Base-by-base conservation (phyloP, 495 filamentous ascomycete species). In the Oidiodendron maius region DNA sequence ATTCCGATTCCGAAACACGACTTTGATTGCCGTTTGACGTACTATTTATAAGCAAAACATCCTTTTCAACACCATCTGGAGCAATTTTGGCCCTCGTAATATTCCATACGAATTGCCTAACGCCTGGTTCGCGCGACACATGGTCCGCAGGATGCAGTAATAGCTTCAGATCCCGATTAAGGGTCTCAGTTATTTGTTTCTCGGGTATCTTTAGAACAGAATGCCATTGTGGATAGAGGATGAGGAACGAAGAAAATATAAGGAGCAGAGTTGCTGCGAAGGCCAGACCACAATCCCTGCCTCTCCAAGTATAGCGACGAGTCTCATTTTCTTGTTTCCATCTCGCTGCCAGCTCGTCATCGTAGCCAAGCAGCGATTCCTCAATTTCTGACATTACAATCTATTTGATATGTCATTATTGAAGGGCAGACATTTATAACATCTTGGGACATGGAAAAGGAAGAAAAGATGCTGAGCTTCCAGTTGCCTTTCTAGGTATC, bases 51-150 rank as follows among this genome's bases (percentile, higher is more conserved):
- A 70, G 50, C 16, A 64, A 55, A 2, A 63, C 56, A 22, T 59
- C 53, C 30, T 57, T 56, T 9, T 63, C 57, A 10, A 68, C 65
- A 11, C 69, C 66, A 57, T 71, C 68, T 2, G 68, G 63, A n/a
- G 55, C 44, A 3, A 16, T 22, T 17, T 18, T 30, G 5, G 15
- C 51, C 2, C 18, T 24, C 5, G 51, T 48, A 15, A 54, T 49
- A n/a, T 44, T 49, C 51, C 51, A 54, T 22, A 26, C 2, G 23
- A 44, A 17, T n/a, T 24, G 26, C 4, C 36, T 44, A 1, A 32
- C 40, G 15, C 10, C 20, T 16, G 51, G 44, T 1, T 37, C 4
- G 11, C 44, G 37, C 2, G 12, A 30, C 3, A 17, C 23, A 34
- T 53, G 45, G 24, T 44, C 15, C 39, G 43, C 24, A 9, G 51